Conservation (phyloP, 805 yeast genomes). For the Metahyphopichia silvanorum region DNA sequence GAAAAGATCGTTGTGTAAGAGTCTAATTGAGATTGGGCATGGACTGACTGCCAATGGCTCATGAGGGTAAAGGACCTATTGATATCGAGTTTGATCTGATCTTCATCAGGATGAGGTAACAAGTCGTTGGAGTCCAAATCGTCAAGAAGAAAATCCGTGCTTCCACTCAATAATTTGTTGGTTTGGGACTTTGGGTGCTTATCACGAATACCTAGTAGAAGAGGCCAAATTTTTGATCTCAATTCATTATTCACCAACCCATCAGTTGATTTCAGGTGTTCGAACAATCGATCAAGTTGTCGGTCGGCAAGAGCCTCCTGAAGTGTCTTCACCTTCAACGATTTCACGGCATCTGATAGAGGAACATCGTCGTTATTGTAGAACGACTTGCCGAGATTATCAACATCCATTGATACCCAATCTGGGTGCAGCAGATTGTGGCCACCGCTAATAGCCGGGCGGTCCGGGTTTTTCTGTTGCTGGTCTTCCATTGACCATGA, state of each 20-base stretch:
- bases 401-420: constrained; percentile 52
- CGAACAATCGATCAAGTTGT: constrained; percentile 19
- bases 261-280: constrained; percentile 41
- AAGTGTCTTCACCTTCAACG: constrained; percentile 34
- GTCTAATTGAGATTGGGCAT: constrained; percentile 11
- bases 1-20: constrained; percentile 33
- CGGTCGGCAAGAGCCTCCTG: constrained; percentile 33
- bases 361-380: constrained; percentile 41
- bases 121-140: constrained; percentile 24
- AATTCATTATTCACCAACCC: constrained; percentile 44
- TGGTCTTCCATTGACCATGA: too few species aligned
- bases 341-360: constrained; percentile 33
- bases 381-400: constrained; percentile 44
- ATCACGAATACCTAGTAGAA: constrained; percentile 31
- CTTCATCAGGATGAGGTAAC: constrained; percentile 64
- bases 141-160: constrained; percentile 13
- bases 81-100: constrained; percentile 77
- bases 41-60: constrained; percentile 26
- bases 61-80: constrained; percentile 58
- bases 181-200: constrained; percentile 5
- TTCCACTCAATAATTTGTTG: constrained; percentile 2
- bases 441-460: too few species aligned
- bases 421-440: constrained; percentile 27
- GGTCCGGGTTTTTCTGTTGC: too few species aligned
- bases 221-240: constrained; percentile 51